Evolutionary conservation across 2,329 filamentous ascomycete species (phyloP), one percentile per base, ranked within the genome.

Genomic region (Aplosporella prunicola): DNA sequence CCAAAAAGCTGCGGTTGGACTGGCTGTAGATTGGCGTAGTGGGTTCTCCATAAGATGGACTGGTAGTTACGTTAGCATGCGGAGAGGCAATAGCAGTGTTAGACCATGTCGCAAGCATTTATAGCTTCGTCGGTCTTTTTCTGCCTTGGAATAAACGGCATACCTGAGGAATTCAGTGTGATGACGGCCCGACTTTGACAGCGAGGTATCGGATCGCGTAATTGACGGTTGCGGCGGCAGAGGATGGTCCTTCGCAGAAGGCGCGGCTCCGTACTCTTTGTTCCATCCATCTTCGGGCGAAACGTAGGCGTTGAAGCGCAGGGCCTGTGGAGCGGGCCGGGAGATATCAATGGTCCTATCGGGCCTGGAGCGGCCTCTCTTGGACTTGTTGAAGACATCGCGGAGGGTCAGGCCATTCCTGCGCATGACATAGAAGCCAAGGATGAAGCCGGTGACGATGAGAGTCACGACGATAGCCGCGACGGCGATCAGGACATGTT

Each of bases 381-480:
- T 13, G 9, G 25, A 36, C 39, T 27, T 39, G 20, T 32, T 27
- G 7, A 39, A 22, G n/a, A 39, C 11, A 16, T 39, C 35, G 9
- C 30, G 35, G 24, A 60, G 44, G n/a, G 53, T 48, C 18, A 60
- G 34, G n/a, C 55, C 54, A 16, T 56, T 55, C 42, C 56, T 58
- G 26, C 57, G 53, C 56, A 60, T 57, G 0, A 52, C 57, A 35
- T 60, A 55, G 10, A 61, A 42, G 17, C 51, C 55, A 32, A 59
- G 44, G 5, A 60, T 39, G 17, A 59, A 36, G 50, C 60, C 55
- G 33, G 59, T 52, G 13, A 61, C 44, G 20, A 62, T 49, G 27
- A 62, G 57, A 8, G 59, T 61, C 16, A 54, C 56, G 43, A 58
- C 58, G 39, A 62, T 61, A n/a, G 58, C 60, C 7, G 57, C 58